Evolutionary conservation across 306 rosid species (phyloP).

Genomic region (Lagenaria siceraria): DNA sequence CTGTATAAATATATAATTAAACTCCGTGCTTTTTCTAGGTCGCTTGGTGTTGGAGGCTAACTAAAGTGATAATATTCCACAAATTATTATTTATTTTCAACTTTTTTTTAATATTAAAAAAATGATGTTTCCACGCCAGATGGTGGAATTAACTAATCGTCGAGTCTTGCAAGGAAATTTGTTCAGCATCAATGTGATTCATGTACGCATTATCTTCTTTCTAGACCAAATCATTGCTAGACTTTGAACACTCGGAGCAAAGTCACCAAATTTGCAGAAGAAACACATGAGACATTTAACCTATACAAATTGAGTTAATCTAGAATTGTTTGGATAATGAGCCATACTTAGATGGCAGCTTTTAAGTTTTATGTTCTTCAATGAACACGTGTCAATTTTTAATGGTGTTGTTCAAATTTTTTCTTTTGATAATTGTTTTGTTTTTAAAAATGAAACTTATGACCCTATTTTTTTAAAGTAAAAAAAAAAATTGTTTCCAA

Average conservation of each 20-base stretch:
- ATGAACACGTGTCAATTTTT: too few relatives aligned
- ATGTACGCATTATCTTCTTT: neutral
- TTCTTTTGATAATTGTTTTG: too few relatives aligned
- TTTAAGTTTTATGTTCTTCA: too few relatives aligned
- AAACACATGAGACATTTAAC: neutral
- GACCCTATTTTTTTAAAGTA: too few relatives aligned
- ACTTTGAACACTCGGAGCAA: neutral
- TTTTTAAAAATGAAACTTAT: too few relatives aligned
- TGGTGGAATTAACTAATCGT: neutral
- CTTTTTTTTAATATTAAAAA: neutral
- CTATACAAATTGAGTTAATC: neutral
- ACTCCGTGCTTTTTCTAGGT: neutral
- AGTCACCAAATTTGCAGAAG: neutral
- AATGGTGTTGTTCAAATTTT: too few relatives aligned
- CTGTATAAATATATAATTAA: neutral
- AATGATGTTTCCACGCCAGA: neutral
- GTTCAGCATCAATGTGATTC: neutral
- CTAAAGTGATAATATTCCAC: neutral
- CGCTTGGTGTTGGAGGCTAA: neutral
- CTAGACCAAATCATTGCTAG: neutral
- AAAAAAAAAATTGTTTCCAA: too few relatives aligned
- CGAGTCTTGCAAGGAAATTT: neutral
- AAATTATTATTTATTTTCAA: neutral
- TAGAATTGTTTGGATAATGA: too few relatives aligned
- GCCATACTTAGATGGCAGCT: too few relatives aligned